These are phyloP conservation scores for Kluyveromyces aestuarii DNA, from an alignment of 805 yeast species.

Conservation along the genomic window DNA sequence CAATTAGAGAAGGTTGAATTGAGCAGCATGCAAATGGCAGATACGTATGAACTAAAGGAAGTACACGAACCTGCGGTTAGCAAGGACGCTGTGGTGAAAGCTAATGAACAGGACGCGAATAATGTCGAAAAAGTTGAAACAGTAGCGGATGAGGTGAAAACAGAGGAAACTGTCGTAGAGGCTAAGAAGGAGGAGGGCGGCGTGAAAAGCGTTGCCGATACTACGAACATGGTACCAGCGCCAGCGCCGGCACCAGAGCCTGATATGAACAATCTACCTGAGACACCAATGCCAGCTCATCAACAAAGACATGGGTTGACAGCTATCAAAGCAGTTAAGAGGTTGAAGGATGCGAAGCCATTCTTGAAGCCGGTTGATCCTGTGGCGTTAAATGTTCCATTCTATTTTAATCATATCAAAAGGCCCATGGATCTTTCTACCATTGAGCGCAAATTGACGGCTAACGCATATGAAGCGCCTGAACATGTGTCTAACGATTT, in stretches of 20 bases:
- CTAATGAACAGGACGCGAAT: conserved; percentile 6
- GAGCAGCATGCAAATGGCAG: conserved; percentile 2
- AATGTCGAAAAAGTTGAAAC: conserved; percentile 18
- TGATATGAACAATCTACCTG: conserved; percentile 60
- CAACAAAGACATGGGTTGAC: conserved; percentile 74
- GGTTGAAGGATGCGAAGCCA: conserved; percentile 88
- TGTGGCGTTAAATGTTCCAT: conserved; percentile 80
- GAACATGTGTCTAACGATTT: conserved; percentile 67
- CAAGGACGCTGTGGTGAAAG: conserved; percentile 8
- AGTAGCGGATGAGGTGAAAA: conserved; percentile 14
- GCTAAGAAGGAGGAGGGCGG: conserved; percentile 8
- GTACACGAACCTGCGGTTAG: conserved; percentile 1
- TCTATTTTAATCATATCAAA: conserved; percentile 72
- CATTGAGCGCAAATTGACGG: conserved; percentile 69
- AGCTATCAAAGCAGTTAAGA: conserved; percentile 74
- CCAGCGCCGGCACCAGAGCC: conserved; percentile 71
- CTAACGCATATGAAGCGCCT: conserved; percentile 63
- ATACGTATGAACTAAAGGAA: conserved; percentile 1
- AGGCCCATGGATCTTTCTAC: conserved; percentile 93
- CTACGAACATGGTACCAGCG: conserved; percentile 38
- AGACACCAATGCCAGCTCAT: conserved; percentile 65
- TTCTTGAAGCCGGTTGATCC: conserved; percentile 86
- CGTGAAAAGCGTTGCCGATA: conserved; percentile 3
- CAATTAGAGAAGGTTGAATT: background rate
- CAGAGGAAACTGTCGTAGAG: conserved; percentile 4